Percentiles rank a stretch among this genome's conserved stretches.
Conservation (phyloP, 2,329 filamentous ascomycete species). For the Neofusicoccum laricinum region DNA sequence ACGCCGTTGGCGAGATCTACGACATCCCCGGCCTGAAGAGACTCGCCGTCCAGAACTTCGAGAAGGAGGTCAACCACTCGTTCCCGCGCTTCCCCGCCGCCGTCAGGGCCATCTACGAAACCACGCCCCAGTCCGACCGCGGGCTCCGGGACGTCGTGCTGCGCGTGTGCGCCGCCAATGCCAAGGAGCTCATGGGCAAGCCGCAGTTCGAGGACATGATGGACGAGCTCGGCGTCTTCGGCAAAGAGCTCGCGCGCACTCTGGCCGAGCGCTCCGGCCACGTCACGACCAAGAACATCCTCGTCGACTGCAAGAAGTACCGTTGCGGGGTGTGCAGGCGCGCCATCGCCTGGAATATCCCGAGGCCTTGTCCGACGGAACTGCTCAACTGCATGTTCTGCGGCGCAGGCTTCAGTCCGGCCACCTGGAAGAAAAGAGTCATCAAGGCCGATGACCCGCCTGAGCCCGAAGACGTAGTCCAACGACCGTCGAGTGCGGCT, state of each 20-base stretch:
- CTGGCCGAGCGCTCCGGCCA: neutral
- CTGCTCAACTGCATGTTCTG: conserved; percentile 15
- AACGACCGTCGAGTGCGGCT: neutral
- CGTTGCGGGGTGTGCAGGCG: conserved; percentile 7
- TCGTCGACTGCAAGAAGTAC: conserved; percentile 4
- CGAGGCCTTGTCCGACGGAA: neutral
- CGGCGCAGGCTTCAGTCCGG: neutral
- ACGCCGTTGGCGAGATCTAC: conserved; percentile 15
- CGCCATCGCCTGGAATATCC: conserved; percentile 3
- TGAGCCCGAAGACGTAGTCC: neutral
- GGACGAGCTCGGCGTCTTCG: conserved; percentile 14
- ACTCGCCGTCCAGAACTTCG: conserved; percentile 3
- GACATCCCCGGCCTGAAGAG: neutral
- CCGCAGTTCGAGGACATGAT: conserved; percentile 5
- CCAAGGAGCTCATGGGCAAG: neutral
- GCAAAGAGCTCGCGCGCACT: neutral
- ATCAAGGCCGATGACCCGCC: neutral
- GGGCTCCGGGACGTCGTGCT: conserved; percentile 39
- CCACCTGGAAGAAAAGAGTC: neutral
- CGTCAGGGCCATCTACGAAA: conserved; percentile 38
- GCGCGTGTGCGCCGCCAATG: neutral
- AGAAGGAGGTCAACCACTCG: neutral
- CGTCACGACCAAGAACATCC: neutral
- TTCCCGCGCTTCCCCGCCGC: conserved; percentile 30
- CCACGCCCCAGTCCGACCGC: conserved; percentile 39